phyloP scores from a whole-genome alignment of 2,329 filamentous ascomycete species.

The Bipolaris bicolor region DNA sequence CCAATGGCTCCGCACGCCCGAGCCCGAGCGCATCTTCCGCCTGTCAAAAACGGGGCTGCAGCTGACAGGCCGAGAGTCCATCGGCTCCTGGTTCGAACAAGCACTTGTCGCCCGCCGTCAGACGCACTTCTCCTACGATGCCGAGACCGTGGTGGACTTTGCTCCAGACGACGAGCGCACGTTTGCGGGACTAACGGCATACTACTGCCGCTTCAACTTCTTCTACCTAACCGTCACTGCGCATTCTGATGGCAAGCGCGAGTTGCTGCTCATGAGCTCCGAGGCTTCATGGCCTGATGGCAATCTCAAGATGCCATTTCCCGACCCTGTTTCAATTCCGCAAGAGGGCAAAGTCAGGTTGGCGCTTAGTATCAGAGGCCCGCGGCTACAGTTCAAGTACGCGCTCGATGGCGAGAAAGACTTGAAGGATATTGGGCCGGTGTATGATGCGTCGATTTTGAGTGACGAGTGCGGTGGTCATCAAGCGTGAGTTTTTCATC shows the following conservation, averaged over 20 bases:
- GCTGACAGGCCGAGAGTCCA: slow-evolving; percentile 60
- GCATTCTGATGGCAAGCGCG: slow-evolving; percentile 61
- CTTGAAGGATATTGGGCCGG: slow-evolving; percentile 59
- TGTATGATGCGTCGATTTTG: slow-evolving; percentile 64
- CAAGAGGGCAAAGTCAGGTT: slow-evolving; percentile 62
- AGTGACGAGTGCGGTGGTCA: slow-evolving; percentile 70
- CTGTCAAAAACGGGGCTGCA: slow-evolving; percentile 56
- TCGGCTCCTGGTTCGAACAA: slow-evolving; percentile 57
- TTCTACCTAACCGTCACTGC: slow-evolving; percentile 68
- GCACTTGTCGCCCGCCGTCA: slow-evolving; percentile 63
- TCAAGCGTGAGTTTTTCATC: slow-evolving; percentile 42
- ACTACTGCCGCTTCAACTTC: slow-evolving; percentile 70
- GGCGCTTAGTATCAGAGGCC: slow-evolving; percentile 59
- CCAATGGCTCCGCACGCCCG: slow-evolving; percentile 62
- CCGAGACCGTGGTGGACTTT: slow-evolving; percentile 63
- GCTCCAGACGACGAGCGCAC: slow-evolving; percentile 64
- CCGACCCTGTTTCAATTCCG: slow-evolving; percentile 57
- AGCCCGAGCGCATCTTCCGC: slow-evolving; percentile 55
- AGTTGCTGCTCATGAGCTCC: slow-evolving; percentile 63
- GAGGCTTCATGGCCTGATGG: slow-evolving; percentile 64
- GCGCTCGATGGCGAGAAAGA: slow-evolving; percentile 54
- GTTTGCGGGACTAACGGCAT: slow-evolving; percentile 66
- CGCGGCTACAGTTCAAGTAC: slow-evolving; percentile 63
- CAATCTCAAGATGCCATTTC: slow-evolving; percentile 53
- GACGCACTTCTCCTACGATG: slow-evolving; percentile 66